These are phyloP conservation scores for Auricularia sp. DNA, from an alignment of 768 basidiomycete genomes.

Conservation along the genomic window DNA sequence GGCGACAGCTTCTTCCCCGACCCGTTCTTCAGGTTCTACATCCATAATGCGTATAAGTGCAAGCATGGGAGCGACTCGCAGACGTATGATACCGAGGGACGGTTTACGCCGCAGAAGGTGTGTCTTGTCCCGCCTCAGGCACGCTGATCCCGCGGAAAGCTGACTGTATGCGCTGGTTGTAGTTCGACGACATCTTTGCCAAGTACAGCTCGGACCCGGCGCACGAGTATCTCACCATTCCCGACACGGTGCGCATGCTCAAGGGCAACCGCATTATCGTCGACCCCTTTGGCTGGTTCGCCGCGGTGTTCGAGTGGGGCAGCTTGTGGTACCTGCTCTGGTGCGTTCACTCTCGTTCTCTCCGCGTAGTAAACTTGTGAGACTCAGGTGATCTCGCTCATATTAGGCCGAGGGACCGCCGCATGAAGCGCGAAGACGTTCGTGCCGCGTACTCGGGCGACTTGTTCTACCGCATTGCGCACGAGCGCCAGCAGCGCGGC, in stretches of 20 bases:
- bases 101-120: conserved; percentile 32
- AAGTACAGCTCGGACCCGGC: conserved; percentile 20
- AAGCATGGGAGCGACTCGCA: not conserved
- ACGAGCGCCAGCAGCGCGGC: not conserved
- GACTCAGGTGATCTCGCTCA: not conserved
- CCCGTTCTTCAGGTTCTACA: conserved; percentile 30
- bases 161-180: conserved; percentile 17
- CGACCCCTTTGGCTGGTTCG: conserved; percentile 25
- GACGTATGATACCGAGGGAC: conserved; percentile 5
- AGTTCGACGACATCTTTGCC: conserved; percentile 35
- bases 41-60: conserved; percentile 10
- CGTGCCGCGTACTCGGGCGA: conserved; percentile 32
- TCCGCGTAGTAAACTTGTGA: not conserved
- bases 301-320: conserved; percentile 28
- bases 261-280: conserved; percentile 14
- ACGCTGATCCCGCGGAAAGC: conserved; percentile 22
- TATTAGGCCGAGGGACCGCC: conserved; percentile 24
- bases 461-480: conserved; percentile 17
- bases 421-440: conserved; percentile 32
- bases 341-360: not conserved
- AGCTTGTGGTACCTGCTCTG: conserved; percentile 30
- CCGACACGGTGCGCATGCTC: conserved; percentile 24
- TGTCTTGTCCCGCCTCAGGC: conserved; percentile 30
- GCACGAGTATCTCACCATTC: conserved; percentile 15
- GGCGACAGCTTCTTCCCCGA: conserved; percentile 28